Conservation (phyloP, 768 basidiomycete genomes). For the Naematelia encephala region DNA sequence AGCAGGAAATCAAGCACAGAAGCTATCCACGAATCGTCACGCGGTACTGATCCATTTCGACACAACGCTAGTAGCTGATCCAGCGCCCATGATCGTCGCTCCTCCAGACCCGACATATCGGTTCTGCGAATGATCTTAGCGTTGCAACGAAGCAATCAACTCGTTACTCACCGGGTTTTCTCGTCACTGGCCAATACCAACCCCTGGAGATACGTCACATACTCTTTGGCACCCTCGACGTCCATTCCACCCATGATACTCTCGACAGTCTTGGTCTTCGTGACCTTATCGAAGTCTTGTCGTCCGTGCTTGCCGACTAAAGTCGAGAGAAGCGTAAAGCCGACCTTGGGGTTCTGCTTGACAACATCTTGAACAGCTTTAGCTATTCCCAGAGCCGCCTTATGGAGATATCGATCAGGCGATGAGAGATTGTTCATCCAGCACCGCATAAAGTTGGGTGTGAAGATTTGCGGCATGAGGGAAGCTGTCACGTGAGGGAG, state of each 20-base stretch:
- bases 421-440: constrained; percentile 95
- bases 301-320: constrained; percentile 77
- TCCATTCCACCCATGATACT: constrained; percentile 73
- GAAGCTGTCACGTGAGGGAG: constrained; percentile 63
- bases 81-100: constrained; percentile 71
- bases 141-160: background rate
- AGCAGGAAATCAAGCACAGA: constrained; percentile 74
- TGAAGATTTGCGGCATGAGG: constrained; percentile 82
- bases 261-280: constrained; percentile 89
- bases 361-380: constrained; percentile 72
- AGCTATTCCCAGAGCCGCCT: constrained; percentile 77
- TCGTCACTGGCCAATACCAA: constrained; percentile 57
- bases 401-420: constrained; percentile 81
- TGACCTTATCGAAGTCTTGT: constrained; percentile 85
- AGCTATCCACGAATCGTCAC: constrained; percentile 72
- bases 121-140: constrained; percentile 17
- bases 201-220: constrained; percentile 67
- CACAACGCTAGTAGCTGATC: constrained; percentile 78
- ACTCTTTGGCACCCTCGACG: constrained; percentile 67
- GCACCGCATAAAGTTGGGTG: constrained; percentile 89
- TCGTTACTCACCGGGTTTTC: constrained; percentile 53
- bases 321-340: constrained; percentile 79
- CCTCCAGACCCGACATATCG: constrained; percentile 44
- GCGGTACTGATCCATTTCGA: constrained; percentile 71
- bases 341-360: constrained; percentile 69